Base-by-base conservation (phyloP, 192 early-diverging fungal genomes). In the Coemansia sp. region DNA sequence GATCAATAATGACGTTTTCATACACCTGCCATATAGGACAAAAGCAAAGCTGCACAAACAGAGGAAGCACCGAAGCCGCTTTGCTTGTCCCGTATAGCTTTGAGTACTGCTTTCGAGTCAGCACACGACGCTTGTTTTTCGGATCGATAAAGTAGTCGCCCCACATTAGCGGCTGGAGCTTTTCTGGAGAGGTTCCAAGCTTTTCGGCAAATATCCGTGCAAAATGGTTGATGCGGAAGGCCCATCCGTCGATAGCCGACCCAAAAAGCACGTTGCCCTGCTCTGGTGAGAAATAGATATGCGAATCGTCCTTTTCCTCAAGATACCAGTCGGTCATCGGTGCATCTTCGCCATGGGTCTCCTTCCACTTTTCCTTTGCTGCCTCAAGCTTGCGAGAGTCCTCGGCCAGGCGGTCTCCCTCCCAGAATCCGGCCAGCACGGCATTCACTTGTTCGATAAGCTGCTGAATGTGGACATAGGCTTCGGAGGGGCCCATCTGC, bases 381-480 rank as follows among this genome's bases (percentile, higher is more conserved):
- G 88, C 88, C 58, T 95, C 91, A 23, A 87, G 83, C 51, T 81
- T 84, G 55, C 81, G 79, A 16, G 86, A 85, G 68, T 91, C 90
- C 52, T 86, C 86, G 23, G 92, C 92, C 64, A 98, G 80, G 35
- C 91, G 69, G 56, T 95, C 91, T n/a, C 92, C 93, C 21, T 92
- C 90, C 66, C 91, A 95, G 59, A 97, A 97, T 12, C 92, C 94
- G 28, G 93, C 96, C 81, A 96, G 87, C 45, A 98, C 89, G 7
- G 95, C 95, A 74, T 99, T 99, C 43, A 94, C 92, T 83, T 98
- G 95, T 70, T 96, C 96, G 28, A 99, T 76, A 57, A 98, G 95
- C 74, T 94, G 92, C 72, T 91, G 91, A 70, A 99, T 70, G 74
- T 98, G 96, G 25, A 84, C 61, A 67, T 96, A 96, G 1, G 97